phyloP scores from a whole-genome alignment of 2,329 filamentous ascomycete species.

The Trichoderma arundinaceum region DNA sequence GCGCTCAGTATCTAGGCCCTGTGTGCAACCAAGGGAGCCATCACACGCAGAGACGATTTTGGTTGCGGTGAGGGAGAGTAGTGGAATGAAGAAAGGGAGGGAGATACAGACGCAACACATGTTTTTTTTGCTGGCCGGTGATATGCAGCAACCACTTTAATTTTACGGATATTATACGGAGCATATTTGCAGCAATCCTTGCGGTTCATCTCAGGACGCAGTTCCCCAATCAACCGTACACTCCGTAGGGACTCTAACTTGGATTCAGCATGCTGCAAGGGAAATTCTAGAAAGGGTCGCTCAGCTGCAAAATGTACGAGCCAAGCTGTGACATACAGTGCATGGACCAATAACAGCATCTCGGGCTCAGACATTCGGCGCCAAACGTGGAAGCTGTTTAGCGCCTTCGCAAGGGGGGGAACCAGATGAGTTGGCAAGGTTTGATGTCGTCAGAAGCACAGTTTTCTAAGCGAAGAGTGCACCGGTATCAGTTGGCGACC shows the following conservation, averaged over 20 bases:
- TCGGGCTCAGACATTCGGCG: slow-evolving; percentile 25
- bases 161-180: slow-evolving; percentile 12
- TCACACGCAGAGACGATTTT: background rate
- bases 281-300: slow-evolving; percentile 24
- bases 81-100: background rate
- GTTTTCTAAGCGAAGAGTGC: background rate
- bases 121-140: background rate
- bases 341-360: slow-evolving; percentile 24
- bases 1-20: background rate
- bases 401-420: slow-evolving; percentile 20
- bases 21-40: background rate
- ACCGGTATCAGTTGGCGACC: background rate
- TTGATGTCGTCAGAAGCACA: slow-evolving; percentile 28
- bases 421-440: slow-evolving; percentile 27
- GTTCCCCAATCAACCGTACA: background rate
- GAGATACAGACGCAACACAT: background rate
- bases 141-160: background rate
- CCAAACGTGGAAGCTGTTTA: slow-evolving; percentile 26
- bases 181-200: slow-evolving; percentile 4
- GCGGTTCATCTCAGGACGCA: background rate
- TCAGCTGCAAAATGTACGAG: slow-evolving; percentile 17
- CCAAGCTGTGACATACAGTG: slow-evolving; percentile 23
- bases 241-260: slow-evolving; percentile 4
- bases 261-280: slow-evolving; percentile 18
- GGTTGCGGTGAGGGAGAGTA: background rate